phyloP scores from a whole-genome alignment of 2,329 filamentous ascomycete genomes.

The Pseudogymnoascus verrucosus region DNA sequence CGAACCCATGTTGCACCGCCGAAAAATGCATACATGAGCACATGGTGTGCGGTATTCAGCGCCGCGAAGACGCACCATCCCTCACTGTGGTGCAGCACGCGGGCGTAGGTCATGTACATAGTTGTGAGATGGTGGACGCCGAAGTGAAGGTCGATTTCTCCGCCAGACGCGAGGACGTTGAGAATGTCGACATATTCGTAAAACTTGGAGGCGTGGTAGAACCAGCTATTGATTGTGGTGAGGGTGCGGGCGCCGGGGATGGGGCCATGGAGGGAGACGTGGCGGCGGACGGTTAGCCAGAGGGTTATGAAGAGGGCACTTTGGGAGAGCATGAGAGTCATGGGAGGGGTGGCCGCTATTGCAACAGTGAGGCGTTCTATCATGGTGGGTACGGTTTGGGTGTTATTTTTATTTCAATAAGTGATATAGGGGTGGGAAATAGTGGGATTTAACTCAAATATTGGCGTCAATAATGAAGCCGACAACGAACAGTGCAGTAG shows the following conservation, averaged over 20 bases:
- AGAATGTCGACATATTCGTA: constrained; percentile 29
- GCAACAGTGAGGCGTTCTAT: background rate
- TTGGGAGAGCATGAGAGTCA: background rate
- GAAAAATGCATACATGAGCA: constrained; percentile 28
- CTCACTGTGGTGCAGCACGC: constrained; percentile 18
- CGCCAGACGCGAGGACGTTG: constrained; percentile 24
- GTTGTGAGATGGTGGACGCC: constrained; percentile 28
- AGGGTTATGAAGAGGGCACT: background rate
- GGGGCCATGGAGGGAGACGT: background rate
- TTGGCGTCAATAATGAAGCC: background rate
- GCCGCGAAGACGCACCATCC: constrained; percentile 26
- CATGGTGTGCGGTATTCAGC: constrained; percentile 25
- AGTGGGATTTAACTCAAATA: background rate
- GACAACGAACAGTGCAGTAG: background rate
- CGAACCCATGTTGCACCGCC: constrained; percentile 17
- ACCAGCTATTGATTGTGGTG: background rate
- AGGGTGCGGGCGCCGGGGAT: background rate
- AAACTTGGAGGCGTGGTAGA: constrained; percentile 27
- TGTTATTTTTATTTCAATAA: background rate
- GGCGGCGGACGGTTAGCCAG: background rate
- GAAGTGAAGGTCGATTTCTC: constrained; percentile 23
- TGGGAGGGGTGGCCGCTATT: background rate
- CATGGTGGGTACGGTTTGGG: background rate
- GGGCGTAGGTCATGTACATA: constrained; percentile 25
- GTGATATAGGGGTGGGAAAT: background rate